Conservation (phyloP, 305 asterid genomes). For the Solanum hybrid region DNA sequence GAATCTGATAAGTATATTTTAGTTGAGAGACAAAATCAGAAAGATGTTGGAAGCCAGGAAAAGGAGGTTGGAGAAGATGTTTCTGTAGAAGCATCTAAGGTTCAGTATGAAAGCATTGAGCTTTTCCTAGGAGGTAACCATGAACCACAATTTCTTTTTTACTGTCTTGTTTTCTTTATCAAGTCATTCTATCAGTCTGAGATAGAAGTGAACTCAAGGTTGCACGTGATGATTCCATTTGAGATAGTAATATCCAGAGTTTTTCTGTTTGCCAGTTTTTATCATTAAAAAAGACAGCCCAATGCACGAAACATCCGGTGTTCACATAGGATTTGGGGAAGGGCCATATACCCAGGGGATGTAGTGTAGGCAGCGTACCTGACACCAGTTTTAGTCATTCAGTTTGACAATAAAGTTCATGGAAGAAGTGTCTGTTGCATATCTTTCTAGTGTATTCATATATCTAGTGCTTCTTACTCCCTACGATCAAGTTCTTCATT, state of each 20-base stretch:
- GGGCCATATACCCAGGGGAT: neutral
- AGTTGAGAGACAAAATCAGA: constrained; percentile 42
- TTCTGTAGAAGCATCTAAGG: constrained; percentile 21
- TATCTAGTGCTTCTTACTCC: neutral
- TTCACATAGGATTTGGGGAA: neutral
- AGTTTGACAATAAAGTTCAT: neutral
- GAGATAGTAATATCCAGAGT: neutral
- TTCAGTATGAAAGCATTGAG: constrained; percentile 61
- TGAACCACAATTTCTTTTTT: neutral
- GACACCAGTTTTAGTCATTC: neutral
- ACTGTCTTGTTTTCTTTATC: neutral
- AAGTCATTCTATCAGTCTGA: neutral
- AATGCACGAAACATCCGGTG: neutral
- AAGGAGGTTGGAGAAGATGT: constrained; percentile 27
- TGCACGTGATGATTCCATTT: neutral
- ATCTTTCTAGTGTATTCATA: neutral
- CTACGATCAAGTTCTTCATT: neutral
- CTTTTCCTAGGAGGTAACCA: constrained; percentile 70
- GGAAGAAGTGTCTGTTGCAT: neutral
- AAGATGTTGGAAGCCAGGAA: constrained; percentile 32
- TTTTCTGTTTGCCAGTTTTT: neutral
- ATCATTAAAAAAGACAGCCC: neutral
- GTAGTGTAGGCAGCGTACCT: neutral
- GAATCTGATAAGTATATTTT: constrained; percentile 63
- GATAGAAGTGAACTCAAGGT: neutral